Evolutionary conservation across 805 yeast species (phyloP), one percentile per base, ranked within the genome.

Genomic region (Candida anglica): DNA sequence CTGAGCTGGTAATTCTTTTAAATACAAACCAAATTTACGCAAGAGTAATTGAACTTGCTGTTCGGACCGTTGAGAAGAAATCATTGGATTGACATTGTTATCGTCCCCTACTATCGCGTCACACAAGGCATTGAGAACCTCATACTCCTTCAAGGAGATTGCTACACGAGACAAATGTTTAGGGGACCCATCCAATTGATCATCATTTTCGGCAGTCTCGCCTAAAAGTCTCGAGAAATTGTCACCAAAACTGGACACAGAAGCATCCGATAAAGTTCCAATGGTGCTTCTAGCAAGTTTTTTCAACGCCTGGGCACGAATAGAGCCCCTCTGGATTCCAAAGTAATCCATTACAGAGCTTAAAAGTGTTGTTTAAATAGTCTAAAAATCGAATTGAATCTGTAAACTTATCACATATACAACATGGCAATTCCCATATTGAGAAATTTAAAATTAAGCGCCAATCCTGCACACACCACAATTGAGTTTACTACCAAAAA

Each of bases 71-170:
- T 54, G 38, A 7, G 53, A 47, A 6, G 62, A 57, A 4, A 38
- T 36, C 3, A 69, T 49, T n/a, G n/a, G n/a, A n/a, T n/a, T n/a
- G n/a, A n/a, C n/a, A n/a, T n/a, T n/a, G n/a, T n/a, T n/a, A n/a
- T n/a, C n/a, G n/a, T n/a, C n/a, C n/a, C n/a, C n/a, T n/a, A n/a
- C n/a, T n/a, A n/a, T n/a, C 8, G 67, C 58, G 18, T 62, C 61
- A 39, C 81, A 75, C 18, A 82, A 54, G 0, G 86, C 83, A 28
- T 73, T 43, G 38, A 81, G 58, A 4, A 73, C 69, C 41, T 81
- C 84, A 37, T 66, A 64, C 48, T 79, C 83, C 37, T 69, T 73
- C 25, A 65, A 56, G 2, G 75, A 56, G 39, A 75, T 62, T 11
- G 75, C 72, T 13, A 70, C 66, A 4, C 58, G 38, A 4, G 61